Conservation (phyloP, 2,329 filamentous ascomycete genomes). For the Penicillium sp. region DNA sequence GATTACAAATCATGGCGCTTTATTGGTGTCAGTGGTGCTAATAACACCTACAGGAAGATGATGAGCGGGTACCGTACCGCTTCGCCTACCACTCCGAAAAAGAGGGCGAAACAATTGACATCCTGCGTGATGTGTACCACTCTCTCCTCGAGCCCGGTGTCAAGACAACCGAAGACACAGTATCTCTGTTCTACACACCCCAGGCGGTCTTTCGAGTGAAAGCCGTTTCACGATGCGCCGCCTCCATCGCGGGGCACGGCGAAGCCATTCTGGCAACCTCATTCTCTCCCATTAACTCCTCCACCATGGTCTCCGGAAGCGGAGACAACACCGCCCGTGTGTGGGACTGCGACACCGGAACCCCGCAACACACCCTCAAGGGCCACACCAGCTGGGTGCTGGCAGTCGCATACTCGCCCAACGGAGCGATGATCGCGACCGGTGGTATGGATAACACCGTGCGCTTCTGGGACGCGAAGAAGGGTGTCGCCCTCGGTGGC, state of each 20-base stretch:
- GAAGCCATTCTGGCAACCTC: slow-evolving; percentile 84
- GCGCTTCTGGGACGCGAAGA: slow-evolving; percentile 84
- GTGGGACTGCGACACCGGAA: slow-evolving; percentile 94
- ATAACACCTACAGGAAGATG: slow-evolving; percentile 49
- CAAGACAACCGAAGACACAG: slow-evolving; percentile 62
- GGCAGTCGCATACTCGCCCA: slow-evolving; percentile 82
- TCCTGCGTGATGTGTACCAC: slow-evolving; percentile 52
- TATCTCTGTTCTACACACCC: slow-evolving; percentile 68
- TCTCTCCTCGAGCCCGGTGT: slow-evolving; percentile 53
- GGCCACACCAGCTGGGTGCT: slow-evolving; percentile 91
- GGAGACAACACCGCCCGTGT: slow-evolving; percentile 90
- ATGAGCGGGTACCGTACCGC: slow-evolving; percentile 66
- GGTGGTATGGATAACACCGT: slow-evolving; percentile 92
- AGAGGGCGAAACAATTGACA: slow-evolving; percentile 45
- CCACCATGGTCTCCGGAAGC: slow-evolving; percentile 80
- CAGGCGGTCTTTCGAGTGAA: slow-evolving; percentile 94
- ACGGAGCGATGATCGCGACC: slow-evolving; percentile 78
- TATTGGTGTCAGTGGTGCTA: slow-evolving; percentile 2
- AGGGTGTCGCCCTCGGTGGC: slow-evolving; percentile 71
- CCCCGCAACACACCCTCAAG: slow-evolving; percentile 79
- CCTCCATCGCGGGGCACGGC: slow-evolving; percentile 86
- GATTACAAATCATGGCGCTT: neutral
- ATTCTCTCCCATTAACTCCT: slow-evolving; percentile 79
- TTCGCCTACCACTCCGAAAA: slow-evolving; percentile 59
- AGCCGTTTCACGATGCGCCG: slow-evolving; percentile 85